phyloP scores from a whole-genome alignment of 106 monocot genomes.

The Dioscorea dumetorum region DNA sequence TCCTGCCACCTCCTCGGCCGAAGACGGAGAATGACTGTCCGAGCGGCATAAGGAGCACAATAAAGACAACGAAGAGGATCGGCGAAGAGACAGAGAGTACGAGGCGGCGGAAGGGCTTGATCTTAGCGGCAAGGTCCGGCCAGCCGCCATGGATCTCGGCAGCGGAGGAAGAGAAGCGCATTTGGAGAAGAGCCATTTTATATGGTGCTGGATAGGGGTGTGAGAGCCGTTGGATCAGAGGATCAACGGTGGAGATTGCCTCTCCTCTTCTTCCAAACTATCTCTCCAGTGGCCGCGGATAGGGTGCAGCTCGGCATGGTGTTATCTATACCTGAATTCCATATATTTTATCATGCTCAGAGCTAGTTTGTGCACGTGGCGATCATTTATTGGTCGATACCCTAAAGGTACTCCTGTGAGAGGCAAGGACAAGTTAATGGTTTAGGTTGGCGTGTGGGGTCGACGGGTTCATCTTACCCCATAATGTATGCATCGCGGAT shows the following conservation, averaged over 20 bases:
- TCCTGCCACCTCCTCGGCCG: background rate
- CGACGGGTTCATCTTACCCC: too few species aligned
- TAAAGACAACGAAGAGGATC: slow-evolving; percentile 48
- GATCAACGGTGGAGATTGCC: background rate
- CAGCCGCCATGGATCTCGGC: slow-evolving; percentile 32
- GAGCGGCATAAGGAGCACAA: slow-evolving; percentile 64
- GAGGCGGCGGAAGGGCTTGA: slow-evolving; percentile 59
- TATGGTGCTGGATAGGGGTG: background rate
- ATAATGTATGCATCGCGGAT: too few species aligned
- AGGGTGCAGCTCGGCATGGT: too few species aligned
- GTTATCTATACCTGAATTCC: too few species aligned
- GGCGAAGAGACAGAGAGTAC: slow-evolving; percentile 48
- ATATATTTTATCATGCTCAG: too few species aligned
- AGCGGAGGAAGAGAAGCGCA: slow-evolving; percentile 67
- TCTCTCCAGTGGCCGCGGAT: background rate
- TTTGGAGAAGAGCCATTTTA: slow-evolving; percentile 41
- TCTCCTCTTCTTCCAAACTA: background rate
- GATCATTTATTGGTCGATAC: too few species aligned
- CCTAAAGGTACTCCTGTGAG: too few species aligned
- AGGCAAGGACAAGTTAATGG: too few species aligned
- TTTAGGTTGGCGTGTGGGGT: too few species aligned
- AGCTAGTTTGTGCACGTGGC: too few species aligned
- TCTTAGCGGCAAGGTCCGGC: slow-evolving; percentile 40
- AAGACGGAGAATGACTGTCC: slow-evolving; percentile 1
- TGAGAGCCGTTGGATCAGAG: too few species aligned